Conservation (phyloP, 176 grass and related monocot species). For the Raddia distichophylla region DNA sequence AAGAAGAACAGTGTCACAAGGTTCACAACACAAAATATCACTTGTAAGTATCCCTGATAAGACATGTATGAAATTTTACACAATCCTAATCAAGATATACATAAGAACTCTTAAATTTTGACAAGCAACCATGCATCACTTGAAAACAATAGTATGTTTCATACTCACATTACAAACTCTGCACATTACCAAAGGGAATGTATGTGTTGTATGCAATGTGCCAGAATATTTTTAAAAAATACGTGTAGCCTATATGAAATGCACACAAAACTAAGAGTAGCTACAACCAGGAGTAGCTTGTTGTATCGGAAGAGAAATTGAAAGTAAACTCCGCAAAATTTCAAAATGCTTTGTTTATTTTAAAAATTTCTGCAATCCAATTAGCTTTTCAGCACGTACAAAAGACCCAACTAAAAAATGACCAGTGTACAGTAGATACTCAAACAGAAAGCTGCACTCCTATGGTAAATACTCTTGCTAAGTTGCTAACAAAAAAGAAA, state of each 20-base stretch:
- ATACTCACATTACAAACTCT: neutral
- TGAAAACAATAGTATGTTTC: neutral
- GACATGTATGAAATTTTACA: neutral
- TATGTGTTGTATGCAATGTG: constrained; percentile 8
- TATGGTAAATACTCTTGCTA: constrained; percentile 20
- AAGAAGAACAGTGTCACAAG: neutral
- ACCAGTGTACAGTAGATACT: neutral
- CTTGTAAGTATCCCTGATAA: neutral
- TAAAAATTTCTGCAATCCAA: neutral
- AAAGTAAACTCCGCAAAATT: neutral
- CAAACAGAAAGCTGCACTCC: neutral
- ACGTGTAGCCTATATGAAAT: neutral
- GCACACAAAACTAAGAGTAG: neutral
- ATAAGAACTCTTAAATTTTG: constrained; percentile 1
- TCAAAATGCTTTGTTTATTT: neutral
- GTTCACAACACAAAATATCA: neutral
- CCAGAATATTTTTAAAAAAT: neutral
- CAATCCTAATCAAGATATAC: neutral
- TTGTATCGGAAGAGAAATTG: neutral
- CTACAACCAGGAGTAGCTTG: neutral
- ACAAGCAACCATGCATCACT: neutral
- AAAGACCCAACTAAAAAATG: neutral
- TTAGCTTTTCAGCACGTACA: neutral
- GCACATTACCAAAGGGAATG: neutral
- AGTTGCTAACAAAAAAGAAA: constrained; percentile 9